Base-by-base conservation (phyloP, 305 asterid genomes). In the Striga hermonthica region DNA sequence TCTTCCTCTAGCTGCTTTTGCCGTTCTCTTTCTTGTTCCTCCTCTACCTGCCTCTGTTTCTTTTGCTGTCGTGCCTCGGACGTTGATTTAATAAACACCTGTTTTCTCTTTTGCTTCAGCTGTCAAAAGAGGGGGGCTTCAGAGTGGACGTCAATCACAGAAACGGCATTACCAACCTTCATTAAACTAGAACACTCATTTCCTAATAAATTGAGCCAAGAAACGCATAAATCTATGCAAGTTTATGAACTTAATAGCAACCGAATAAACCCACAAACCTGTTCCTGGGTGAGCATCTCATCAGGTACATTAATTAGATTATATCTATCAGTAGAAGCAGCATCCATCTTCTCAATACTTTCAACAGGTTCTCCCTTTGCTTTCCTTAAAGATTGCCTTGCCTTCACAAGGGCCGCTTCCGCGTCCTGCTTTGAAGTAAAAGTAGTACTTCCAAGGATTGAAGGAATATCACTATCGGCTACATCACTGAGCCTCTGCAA, bases 291-390 rank as follows among this genome's bases (percentile, higher is more conserved):
- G 69, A 93, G 90, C 68, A 57, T 73, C 39, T 86, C 88, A 63
- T 93, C 99, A 28, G 99, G 95, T 50, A 90, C 77, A 66, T 75
- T 81, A 63, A 93, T 62, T 61, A 93, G 94, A 80, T 81, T 81
- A 75, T 78, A 93, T 78, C 83, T 90, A 57, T 93, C 96, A 48
- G 84, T 49, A 3, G 81, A 62, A 1, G 87, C 82, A 78, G 78
- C 53, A 76, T 90, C 99, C 57, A 56, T 70, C 78, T 86, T 88
- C 74, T 91, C 97, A 50, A 77, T 83, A 57, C 45, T 81, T 78
- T 89, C 97, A 72, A 76, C 72, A 60, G 94, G 91, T 73, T 90
- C 96, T 34, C 99, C 97, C 80, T 84, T 93, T 55, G 97, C 89
- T 80, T 88, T 93, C 67, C 99, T 88, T 63, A 93, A 76, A 71